Percentiles rank a stretch among this genome's conserved stretches.
These are phyloP conservation scores for Talaromyces trachyspermus DNA, from an alignment of 495 filamentous ascomycete species.

Conservation along the genomic window DNA sequence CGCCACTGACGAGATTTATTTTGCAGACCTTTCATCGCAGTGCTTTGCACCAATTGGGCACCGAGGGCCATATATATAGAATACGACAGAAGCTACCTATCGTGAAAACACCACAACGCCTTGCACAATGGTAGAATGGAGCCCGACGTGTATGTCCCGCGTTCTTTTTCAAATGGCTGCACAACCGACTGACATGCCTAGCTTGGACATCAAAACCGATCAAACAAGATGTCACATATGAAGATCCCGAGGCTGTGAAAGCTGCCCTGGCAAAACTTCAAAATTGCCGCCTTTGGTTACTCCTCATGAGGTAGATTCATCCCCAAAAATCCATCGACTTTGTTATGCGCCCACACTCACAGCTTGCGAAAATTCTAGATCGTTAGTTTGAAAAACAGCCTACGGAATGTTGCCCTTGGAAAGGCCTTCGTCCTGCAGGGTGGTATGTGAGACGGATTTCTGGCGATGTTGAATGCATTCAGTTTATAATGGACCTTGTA, in stretches of 20 bases:
- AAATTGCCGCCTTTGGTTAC: conserved; percentile 83
- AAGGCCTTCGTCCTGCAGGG: conserved; percentile 94
- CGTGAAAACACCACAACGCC: background rate
- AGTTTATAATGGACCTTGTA: background rate
- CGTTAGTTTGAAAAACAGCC: conserved; percentile 60
- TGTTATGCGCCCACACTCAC: too few species aligned
- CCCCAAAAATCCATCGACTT: background rate
- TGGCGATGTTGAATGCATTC: too few species aligned
- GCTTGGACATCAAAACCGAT: conserved; percentile 90
- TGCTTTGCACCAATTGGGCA: too few species aligned
- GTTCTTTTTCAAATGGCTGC: background rate
- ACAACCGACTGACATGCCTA: conserved; percentile 6
- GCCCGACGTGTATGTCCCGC: conserved; percentile 8
- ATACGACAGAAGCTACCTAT: background rate
- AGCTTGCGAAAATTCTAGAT: conserved; percentile 43
- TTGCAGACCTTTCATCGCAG: too few species aligned
- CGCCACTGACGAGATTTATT: too few species aligned
- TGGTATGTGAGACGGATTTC: conserved; percentile 34
- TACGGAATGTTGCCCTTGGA: conserved; percentile 82
- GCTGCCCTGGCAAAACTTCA: conserved; percentile 63
- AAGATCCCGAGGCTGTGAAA: conserved; percentile 55
- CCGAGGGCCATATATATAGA: too few species aligned
- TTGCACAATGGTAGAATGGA: conserved; percentile 8
- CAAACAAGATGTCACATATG: conserved; percentile 81
- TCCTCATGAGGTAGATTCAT: conserved; percentile 53